Evolutionary conservation across 192 early-diverging fungal genomes (phyloP).

Genomic region (Backusella morwellensis): DNA sequence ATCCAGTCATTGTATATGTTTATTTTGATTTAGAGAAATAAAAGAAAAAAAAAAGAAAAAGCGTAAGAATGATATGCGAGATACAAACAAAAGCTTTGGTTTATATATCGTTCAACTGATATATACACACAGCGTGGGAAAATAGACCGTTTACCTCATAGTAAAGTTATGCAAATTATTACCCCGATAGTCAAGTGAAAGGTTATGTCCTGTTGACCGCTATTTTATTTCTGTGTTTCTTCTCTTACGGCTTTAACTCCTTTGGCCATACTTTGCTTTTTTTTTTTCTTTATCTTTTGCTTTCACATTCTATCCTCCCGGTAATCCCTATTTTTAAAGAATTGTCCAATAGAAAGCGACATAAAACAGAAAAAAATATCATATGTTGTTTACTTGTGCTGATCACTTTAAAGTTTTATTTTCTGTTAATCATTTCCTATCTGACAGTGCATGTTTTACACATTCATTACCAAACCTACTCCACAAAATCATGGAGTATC

Average conservation of each 20-base stretch:
- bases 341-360: background rate
- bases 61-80: background rate
- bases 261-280: background rate
- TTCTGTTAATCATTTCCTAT: background rate
- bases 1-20: slow-evolving; percentile 13
- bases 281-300: background rate
- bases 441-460: background rate
- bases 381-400: background rate
- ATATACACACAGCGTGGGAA: background rate
- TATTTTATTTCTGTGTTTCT: background rate
- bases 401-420: background rate
- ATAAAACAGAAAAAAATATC: background rate
- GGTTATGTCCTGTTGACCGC: slow-evolving; percentile 1
- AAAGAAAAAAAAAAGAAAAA: background rate
- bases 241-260: background rate
- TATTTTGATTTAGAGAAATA: background rate
- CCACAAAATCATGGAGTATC: background rate
- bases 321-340: background rate
- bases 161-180: slow-evolving; percentile 7
- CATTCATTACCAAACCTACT: background rate
- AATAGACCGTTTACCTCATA: background rate
- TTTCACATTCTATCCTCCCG: background rate
- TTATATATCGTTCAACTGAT: background rate
- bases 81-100: background rate
- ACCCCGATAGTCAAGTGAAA: background rate